Percentiles rank a stretch among this genome's conserved stretches.
phyloP scores from a whole-genome alignment of 768 basidiomycete genomes.

The Dioszegia crocea region DNA sequence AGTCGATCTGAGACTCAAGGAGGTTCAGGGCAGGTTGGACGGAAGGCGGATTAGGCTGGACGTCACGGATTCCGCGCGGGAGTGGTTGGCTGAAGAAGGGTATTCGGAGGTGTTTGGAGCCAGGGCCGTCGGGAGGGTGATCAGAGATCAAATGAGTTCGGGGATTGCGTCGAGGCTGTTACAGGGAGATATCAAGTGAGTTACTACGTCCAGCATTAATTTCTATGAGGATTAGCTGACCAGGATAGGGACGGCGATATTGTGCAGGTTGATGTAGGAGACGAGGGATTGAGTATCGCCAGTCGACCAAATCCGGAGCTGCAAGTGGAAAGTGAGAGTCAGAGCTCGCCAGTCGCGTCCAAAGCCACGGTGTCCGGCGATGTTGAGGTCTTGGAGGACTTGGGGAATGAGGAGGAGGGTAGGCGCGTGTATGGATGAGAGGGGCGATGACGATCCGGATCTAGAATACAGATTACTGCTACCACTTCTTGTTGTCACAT shows the following conservation, averaged over 20 bases:
- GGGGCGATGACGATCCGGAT: too few species aligned
- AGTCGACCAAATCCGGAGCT: constrained; percentile 2
- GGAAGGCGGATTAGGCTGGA: constrained; percentile 67
- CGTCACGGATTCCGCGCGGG: constrained; percentile 60
- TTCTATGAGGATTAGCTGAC: too few species aligned
- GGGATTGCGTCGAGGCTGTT: constrained; percentile 76
- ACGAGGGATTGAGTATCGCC: constrained; percentile 51
- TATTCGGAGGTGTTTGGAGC: constrained; percentile 85
- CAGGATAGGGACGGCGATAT: constrained; percentile 64
- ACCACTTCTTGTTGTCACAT: too few species aligned
- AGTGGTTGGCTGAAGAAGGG: constrained; percentile 70
- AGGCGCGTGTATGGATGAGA: background rate
- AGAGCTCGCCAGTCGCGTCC: background rate
- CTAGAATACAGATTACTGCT: too few species aligned
- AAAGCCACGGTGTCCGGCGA: background rate
- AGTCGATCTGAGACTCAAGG: constrained; percentile 68
- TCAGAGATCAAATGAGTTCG: constrained; percentile 74
- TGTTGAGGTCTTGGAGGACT: background rate
- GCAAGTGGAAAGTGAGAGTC: background rate
- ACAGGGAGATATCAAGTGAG: constrained; percentile 69
- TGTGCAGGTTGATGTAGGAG: constrained; percentile 58
- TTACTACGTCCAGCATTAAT: constrained; percentile 2
- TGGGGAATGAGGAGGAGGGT: constrained; percentile 4
- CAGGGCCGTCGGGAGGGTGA: constrained; percentile 78
- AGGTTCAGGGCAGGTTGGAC: constrained; percentile 65